These are phyloP conservation scores for Didymella glomerata DNA, from an alignment of 2,329 filamentous ascomycete species.

Conservation along the genomic window DNA sequence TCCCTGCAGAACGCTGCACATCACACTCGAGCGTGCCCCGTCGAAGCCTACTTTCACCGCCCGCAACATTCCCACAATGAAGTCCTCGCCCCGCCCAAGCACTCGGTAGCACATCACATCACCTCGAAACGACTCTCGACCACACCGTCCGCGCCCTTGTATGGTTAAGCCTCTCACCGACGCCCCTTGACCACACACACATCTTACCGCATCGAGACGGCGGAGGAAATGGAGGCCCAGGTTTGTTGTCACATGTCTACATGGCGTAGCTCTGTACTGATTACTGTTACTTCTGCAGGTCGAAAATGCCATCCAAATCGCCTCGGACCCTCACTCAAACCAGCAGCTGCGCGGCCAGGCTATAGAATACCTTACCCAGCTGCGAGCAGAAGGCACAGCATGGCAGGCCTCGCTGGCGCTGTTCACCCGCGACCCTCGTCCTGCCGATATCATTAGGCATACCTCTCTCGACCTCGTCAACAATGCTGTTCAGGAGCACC, in stretches of 20 bases:
- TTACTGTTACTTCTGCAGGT: constrained; percentile 64
- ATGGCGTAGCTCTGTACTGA: constrained; percentile 2
- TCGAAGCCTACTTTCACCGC: constrained; percentile 45
- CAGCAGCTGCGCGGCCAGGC: constrained; percentile 80
- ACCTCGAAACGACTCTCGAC: constrained; percentile 23
- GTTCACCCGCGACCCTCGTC: constrained; percentile 79
- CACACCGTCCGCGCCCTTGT: constrained; percentile 31
- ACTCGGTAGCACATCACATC: constrained; percentile 46
- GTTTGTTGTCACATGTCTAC: constrained; percentile 30
- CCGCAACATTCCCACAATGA: constrained; percentile 47
- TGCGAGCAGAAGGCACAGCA: constrained; percentile 81
- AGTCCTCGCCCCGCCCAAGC: constrained; percentile 43
- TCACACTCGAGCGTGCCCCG: constrained; percentile 42
- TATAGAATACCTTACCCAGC: constrained; percentile 78
- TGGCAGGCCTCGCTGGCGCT: constrained; percentile 90
- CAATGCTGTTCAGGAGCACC: constrained; percentile 82
- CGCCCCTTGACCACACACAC: constrained; percentile 30
- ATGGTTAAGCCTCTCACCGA: constrained; percentile 28
- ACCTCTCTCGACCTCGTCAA: constrained; percentile 93
- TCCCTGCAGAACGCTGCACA: constrained; percentile 33
- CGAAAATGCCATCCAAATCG: constrained; percentile 94
- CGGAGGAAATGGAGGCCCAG: constrained; percentile 52
- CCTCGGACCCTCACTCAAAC: constrained; percentile 82
- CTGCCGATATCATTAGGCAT: constrained; percentile 85
- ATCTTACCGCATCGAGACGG: constrained; percentile 34